Percentiles rank a stretch among this genome's conserved stretches.
Conservation (phyloP, 257 asterid genomes). For the Rhazya stricta region DNA sequence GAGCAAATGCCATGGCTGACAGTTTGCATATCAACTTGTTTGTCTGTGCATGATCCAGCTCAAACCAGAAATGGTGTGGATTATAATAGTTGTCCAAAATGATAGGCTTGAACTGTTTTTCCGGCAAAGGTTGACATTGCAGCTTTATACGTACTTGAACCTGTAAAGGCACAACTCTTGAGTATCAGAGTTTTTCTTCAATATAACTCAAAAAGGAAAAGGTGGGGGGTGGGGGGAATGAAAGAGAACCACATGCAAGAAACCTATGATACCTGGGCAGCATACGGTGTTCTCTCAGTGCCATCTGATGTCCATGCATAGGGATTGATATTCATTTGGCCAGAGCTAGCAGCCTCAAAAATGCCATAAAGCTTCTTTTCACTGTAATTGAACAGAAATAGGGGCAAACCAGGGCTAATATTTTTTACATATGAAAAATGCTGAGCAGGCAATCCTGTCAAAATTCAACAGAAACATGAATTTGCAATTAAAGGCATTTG, state of each 20-base stretch:
- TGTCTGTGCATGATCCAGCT: conserved; percentile 80
- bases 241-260: conserved; percentile 16
- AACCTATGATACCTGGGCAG: conserved; percentile 66
- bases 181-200: conserved; percentile 5
- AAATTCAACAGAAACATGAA: conserved; percentile 18
- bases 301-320: conserved; percentile 92
- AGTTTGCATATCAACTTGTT: conserved; percentile 52
- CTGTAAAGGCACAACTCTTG: conserved; percentile 32
- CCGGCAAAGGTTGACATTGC: conserved; percentile 52
- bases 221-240: too few species aligned
- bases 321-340: conserved; percentile 60
- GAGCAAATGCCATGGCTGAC: conserved; percentile 39
- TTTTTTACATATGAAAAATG: conserved; percentile 64
- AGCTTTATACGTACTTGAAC: conserved; percentile 61
- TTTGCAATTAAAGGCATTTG: conserved; percentile 5
- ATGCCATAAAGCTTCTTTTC: conserved; percentile 65
- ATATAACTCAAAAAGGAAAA: background rate
- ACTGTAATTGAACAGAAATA: conserved; percentile 68
- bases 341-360: conserved; percentile 81
- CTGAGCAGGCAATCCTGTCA: conserved; percentile 64
- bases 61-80: conserved; percentile 63
- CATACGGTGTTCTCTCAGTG: conserved; percentile 55
- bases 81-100: conserved; percentile 64
- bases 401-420: conserved; percentile 72
- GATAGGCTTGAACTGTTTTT: conserved; percentile 60